These are phyloP conservation scores for Paraleonurus japonicus DNA, from an alignment of 257 asterid genomes.

Conservation along the genomic window DNA sequence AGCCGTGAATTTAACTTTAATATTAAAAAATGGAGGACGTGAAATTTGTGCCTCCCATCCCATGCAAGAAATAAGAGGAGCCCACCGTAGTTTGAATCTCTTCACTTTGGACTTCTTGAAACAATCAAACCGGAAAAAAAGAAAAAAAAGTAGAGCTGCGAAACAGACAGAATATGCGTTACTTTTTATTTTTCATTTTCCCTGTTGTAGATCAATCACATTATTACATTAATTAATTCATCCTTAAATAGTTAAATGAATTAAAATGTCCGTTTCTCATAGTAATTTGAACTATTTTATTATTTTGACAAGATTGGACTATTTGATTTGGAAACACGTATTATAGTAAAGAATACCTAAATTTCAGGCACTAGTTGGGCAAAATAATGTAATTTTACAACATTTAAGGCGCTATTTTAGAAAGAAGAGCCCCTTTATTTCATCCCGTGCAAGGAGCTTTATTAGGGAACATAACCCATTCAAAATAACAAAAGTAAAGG, in stretches of 20 bases:
- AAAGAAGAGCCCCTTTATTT: constrained; percentile 44
- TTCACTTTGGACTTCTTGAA: constrained; percentile 52
- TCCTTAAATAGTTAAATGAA: neutral
- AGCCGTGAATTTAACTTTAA: constrained; percentile 1
- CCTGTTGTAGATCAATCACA: neutral
- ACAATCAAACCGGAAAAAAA: constrained; percentile 25
- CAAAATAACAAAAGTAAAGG: constrained; percentile 30
- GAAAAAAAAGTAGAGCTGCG: constrained; percentile 16
- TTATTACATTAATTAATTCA: neutral
- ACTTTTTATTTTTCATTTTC: constrained; percentile 9
- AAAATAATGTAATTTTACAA: constrained; percentile 15
- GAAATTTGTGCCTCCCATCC: constrained; percentile 34
- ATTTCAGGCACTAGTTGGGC: neutral
- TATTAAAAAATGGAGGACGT: constrained; percentile 19
- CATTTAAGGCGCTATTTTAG: constrained; percentile 21
- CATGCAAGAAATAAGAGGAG: constrained; percentile 35
- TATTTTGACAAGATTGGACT: too few species aligned
- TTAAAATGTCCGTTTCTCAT: neutral
- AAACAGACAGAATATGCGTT: constrained; percentile 18
- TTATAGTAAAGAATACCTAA: neutral
- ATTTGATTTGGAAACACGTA: too few species aligned
- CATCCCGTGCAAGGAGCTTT: constrained; percentile 42
- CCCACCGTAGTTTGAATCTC: constrained; percentile 39
- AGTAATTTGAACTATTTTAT: neutral
- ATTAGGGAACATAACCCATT: constrained; percentile 37